These are phyloP conservation scores for Lithohypha guttulata DNA, from an alignment of 2,329 filamentous ascomycete species.

Conservation along the genomic window DNA sequence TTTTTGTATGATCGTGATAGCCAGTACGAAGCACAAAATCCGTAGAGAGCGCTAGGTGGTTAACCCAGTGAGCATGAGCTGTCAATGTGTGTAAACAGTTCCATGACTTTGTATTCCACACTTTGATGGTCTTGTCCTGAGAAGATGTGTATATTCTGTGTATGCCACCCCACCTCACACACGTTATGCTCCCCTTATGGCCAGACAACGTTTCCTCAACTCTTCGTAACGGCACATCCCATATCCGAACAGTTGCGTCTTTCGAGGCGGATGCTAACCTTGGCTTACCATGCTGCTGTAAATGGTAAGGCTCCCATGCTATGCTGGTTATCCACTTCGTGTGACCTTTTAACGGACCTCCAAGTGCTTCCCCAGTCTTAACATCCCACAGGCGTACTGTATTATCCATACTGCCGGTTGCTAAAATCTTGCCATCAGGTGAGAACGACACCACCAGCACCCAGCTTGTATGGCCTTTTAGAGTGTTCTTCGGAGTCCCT, in stretches of 20 bases:
- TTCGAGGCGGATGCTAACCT: conserved; percentile 80
- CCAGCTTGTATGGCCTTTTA: conserved; percentile 83
- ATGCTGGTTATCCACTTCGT: conserved; percentile 80
- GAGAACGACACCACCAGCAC: conserved; percentile 81
- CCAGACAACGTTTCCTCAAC: conserved; percentile 77
- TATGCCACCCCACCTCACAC: conserved; percentile 89
- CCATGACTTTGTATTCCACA: conserved; percentile 75
- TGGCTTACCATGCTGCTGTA: conserved; percentile 61
- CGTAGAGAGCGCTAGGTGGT: conserved; percentile 85
- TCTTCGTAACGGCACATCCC: conserved; percentile 66
- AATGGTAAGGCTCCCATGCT: conserved; percentile 87
- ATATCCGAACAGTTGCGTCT: conserved; percentile 77
- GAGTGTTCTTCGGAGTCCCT: conserved; percentile 72
- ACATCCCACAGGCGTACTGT: conserved; percentile 80
- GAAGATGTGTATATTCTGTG: conserved; percentile 74
- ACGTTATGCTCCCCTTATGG: conserved; percentile 80
- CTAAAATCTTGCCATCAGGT: conserved; percentile 68
- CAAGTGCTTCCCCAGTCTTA: conserved; percentile 62
- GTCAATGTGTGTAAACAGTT: conserved; percentile 68
- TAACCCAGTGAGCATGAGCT: conserved; percentile 87
- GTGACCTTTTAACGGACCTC: conserved; percentile 69
- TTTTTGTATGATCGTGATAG: conserved; percentile 72
- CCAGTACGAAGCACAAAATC: conserved; percentile 80
- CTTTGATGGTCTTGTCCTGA: conserved; percentile 76
- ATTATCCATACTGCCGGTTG: conserved; percentile 88